phyloP scores from a whole-genome alignment of 139 green algal genomes.

The Tetratostichococcus sp. region DNA sequence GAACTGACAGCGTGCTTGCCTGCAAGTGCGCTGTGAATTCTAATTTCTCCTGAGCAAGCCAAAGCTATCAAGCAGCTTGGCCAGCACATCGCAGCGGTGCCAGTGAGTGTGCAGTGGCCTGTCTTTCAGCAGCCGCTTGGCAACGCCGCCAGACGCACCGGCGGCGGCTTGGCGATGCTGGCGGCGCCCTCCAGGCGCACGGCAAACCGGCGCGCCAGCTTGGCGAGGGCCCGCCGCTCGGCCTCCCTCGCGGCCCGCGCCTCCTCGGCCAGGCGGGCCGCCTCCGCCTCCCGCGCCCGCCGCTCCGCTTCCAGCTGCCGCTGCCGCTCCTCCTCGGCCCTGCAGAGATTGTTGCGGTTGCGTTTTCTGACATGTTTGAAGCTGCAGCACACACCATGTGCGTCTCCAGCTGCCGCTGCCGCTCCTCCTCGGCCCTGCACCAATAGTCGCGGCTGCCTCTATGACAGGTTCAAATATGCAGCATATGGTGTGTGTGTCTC shows the following conservation, averaged over 20 bases:
- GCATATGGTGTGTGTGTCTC: no score
- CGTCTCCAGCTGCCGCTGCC: no score
- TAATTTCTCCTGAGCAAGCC: no score
- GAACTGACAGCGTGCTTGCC: no score
- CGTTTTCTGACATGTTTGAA: not conserved
- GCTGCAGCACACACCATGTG: not conserved
- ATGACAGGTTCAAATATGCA: no score
- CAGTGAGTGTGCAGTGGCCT: no score
- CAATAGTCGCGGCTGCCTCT: no score
- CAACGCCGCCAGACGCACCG: not conserved
- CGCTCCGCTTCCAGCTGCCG: conserved; percentile 21
- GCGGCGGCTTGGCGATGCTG: conserved; percentile 16
- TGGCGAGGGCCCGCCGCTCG: conserved; percentile 13
- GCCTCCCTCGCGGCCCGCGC: conserved; percentile 8
- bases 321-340: conserved; percentile 23
- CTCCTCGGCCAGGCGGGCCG: conserved; percentile 16
- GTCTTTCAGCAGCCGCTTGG: no score
- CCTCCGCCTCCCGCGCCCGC: conserved; percentile 9
- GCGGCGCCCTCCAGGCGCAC: conserved; percentile 28
- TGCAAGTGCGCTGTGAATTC: no score
- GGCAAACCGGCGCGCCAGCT: conserved; percentile 25
- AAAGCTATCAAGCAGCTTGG: no score
- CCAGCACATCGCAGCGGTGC: no score
- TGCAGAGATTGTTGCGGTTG: not conserved
- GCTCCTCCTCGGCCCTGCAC: no score